Conservation (phyloP, 2,329 filamentous ascomycete species). For the Neopestalotiopsis sp. region DNA sequence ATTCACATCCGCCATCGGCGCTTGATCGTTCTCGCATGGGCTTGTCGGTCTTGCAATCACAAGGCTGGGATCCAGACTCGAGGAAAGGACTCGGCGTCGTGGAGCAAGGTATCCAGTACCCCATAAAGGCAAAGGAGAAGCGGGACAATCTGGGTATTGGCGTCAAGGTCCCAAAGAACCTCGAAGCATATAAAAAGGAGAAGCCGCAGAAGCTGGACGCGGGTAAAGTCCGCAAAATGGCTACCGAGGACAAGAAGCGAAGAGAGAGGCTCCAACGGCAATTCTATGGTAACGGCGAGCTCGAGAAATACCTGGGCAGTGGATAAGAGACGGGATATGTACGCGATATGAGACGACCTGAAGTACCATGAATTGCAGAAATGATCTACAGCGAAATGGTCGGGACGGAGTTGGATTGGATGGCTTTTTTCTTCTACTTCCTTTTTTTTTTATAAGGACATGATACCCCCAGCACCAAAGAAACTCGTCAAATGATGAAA, state of each 20-base stretch:
- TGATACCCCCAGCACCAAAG: constrained; percentile 2
- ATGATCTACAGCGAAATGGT: background rate
- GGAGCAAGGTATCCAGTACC: constrained; percentile 76
- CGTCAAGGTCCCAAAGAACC: constrained; percentile 47
- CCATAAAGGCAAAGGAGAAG: constrained; percentile 76
- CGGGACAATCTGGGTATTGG: constrained; percentile 79
- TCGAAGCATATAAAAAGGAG: constrained; percentile 45
- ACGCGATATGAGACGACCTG: background rate
- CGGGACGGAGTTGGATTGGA: background rate
- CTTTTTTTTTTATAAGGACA: background rate
- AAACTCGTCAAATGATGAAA: background rate
- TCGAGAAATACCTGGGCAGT: constrained; percentile 73
- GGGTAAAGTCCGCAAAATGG: constrained; percentile 70
- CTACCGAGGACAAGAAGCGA: constrained; percentile 65
- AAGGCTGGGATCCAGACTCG: constrained; percentile 79
- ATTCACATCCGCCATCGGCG: constrained; percentile 75
- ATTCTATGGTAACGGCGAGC: constrained; percentile 77
- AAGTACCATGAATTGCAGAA: background rate
- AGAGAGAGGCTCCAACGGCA: constrained; percentile 69
- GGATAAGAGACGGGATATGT: constrained; percentile 21
- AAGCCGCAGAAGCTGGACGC: constrained; percentile 64
- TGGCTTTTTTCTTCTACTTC: background rate
- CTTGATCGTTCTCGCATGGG: constrained; percentile 75
- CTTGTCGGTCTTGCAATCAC: constrained; percentile 66
- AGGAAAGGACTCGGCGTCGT: constrained; percentile 73